phyloP scores from a whole-genome alignment of 192 early-diverging fungal genomes.

The Thoreauomyces humboldtii region DNA sequence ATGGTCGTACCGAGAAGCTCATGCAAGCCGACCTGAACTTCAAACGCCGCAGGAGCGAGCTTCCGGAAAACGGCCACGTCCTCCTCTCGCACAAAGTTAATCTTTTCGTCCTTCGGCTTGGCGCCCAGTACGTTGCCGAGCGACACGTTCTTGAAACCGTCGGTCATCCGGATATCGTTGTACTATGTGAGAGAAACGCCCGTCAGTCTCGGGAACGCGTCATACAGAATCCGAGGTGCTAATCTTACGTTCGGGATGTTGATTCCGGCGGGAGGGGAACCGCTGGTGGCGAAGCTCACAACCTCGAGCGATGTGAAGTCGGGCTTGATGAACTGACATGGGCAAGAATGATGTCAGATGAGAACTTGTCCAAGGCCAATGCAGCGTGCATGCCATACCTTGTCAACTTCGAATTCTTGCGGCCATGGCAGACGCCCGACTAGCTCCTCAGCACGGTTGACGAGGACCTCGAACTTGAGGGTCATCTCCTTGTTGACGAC shows the following conservation, averaged over 20 bases:
- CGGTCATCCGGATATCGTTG: conserved; percentile 38
- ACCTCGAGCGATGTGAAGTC: conserved; percentile 64
- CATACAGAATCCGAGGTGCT: background rate
- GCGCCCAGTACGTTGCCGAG: conserved; percentile 57
- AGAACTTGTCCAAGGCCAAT: no score
- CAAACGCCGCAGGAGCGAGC: conserved; percentile 44
- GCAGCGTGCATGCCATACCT: no score
- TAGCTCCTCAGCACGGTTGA: conserved; percentile 48
- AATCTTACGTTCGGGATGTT: conserved; percentile 37
- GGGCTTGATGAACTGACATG: conserved; percentile 49
- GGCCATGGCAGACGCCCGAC: conserved; percentile 53
- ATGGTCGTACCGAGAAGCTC: conserved; percentile 48
- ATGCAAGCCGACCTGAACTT: conserved; percentile 62
- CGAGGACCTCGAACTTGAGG: conserved; percentile 54
- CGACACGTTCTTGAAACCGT: conserved; percentile 63
- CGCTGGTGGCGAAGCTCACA: conserved; percentile 50
- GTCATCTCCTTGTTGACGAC: conserved; percentile 60
- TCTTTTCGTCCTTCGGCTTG: conserved; percentile 45
- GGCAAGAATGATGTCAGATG: no score
- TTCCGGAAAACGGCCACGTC: conserved; percentile 46
- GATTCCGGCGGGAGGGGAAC: conserved; percentile 45
- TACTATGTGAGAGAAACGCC: conserved; percentile 16
- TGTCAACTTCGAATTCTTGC: conserved; percentile 52
- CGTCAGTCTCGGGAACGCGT: background rate
- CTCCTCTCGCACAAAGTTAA: conserved; percentile 47